Evolutionary conservation across 176 grass and related monocot genomes (phyloP).

Genomic region (Carex cristatella): DNA sequence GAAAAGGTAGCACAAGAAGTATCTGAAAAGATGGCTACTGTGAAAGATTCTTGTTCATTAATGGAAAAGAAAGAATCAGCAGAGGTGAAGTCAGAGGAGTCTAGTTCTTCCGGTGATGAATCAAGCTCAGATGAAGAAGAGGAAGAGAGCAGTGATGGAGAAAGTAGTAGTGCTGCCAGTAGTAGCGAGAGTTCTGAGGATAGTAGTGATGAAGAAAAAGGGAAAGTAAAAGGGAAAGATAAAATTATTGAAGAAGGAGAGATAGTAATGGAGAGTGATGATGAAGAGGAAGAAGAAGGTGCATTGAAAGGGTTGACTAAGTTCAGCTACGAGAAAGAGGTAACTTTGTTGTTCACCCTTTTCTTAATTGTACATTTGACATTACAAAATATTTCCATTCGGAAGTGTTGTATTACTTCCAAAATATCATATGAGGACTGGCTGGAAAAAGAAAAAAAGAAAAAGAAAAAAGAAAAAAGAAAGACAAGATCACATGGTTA

Average conservation of each 20-base stretch:
- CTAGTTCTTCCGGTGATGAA: constrained; percentile 11
- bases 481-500: background rate
- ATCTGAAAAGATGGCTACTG: background rate
- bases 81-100: constrained; percentile 24
- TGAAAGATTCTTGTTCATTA: constrained; percentile 15
- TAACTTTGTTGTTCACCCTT: background rate
- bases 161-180: background rate
- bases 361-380: background rate
- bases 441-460: background rate
- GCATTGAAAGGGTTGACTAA: constrained; percentile 34
- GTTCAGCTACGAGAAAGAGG: constrained; percentile 40
- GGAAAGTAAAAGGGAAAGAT: background rate
- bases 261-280: constrained; percentile 37
- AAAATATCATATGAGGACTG: background rate
- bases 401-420: background rate
- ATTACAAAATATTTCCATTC: background rate
- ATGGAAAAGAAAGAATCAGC: constrained; percentile 35
- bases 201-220: constrained; percentile 10
- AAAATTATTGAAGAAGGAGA: constrained; percentile 68
- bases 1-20: background rate
- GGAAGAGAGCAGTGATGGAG: constrained; percentile 26
- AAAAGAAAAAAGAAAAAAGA: background rate
- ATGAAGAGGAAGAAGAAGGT: constrained; percentile 29
- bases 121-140: constrained; percentile 25
- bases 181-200: constrained; percentile 15